Evolutionary conservation across 805 yeast genomes (phyloP), one percentile per base, ranked within the genome.

Genomic region (Teunomyces lycoperdinae): DNA sequence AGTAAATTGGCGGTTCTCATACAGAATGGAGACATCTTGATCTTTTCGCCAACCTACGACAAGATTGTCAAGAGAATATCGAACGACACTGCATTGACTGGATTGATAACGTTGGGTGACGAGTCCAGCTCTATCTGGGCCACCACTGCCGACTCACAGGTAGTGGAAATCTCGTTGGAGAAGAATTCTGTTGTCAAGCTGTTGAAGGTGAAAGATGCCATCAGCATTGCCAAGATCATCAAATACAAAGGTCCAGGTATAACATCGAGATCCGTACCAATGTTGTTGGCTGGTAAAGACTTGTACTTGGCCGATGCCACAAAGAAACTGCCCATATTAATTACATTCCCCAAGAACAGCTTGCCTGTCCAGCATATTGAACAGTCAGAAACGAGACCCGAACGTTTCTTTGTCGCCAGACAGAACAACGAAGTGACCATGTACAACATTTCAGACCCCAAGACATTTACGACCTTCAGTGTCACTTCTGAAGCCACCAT

Each of bases 41-140:
- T 77, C 7, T 71, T 72, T 45, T 71, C 80, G 2, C 81, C 83
- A 2, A 55, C 60, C 32, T 64, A 67, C 20, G 73, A 70, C 48
- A 73, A 65, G 20, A 55, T 70, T 13, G 58, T 69, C 14, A 63
- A 63, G 48, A 71, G 73, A 50, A 70, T 74, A 27, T 54, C 72
- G 0, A 62, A 60, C 34, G 30, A 39, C 4, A 13, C 35, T 5
- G 26, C 27, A 13, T 60, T 31, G 53, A 57, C 31, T 54, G 66
- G 29, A 55, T 66, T 20, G 33, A 28, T 35, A 14, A 29, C 41
- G 30, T 9, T 20, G n/a, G 10, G 31, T 28, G 42, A 31, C 11
- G 46, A 40, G 6, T 47, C 48, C 4, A 47, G 51, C 43, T 50
- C 53, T 16, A 50, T 67, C 24, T 66, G 68, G 67, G 68, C 57